Evolutionary conservation across 306 rosid species (phyloP).

Genomic region (Medicago lupulina): DNA sequence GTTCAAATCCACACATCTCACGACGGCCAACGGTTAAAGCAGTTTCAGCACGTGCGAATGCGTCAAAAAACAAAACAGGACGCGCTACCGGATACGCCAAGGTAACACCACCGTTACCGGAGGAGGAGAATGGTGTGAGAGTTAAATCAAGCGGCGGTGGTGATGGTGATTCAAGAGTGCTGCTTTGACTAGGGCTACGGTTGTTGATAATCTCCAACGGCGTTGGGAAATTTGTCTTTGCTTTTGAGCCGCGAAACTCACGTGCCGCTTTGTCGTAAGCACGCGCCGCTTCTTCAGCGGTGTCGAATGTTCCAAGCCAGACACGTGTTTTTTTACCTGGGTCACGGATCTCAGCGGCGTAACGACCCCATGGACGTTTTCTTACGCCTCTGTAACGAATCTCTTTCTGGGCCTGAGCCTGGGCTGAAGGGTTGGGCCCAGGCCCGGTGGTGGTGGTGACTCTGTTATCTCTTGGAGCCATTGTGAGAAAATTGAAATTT

Average conservation of each 20-base stretch:
- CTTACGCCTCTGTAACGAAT: conserved; percentile 80
- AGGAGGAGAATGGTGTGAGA: conserved; percentile 38
- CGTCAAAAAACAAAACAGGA: conserved; percentile 60
- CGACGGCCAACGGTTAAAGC: conserved; percentile 33
- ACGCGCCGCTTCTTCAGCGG: conserved; percentile 87
- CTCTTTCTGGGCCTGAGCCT: conserved; percentile 49
- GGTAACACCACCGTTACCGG: not conserved
- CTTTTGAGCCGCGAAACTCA: conserved; percentile 76
- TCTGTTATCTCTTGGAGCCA: conserved; percentile 61
- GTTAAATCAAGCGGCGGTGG: conserved; percentile 58
- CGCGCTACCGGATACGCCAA: conserved; percentile 45
- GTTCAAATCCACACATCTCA: conserved; percentile 52
- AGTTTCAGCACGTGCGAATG: conserved; percentile 51
- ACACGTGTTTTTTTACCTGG: conserved; percentile 85
- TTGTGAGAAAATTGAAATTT: not conserved
- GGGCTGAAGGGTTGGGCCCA: conserved; percentile 12
- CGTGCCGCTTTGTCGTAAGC: conserved; percentile 84
- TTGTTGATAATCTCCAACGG: conserved; percentile 40
- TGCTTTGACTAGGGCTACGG: conserved; percentile 70
- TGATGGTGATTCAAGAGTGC: conserved; percentile 61
- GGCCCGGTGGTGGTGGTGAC: not conserved
- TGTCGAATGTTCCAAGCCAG: conserved; percentile 88
- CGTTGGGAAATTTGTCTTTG: conserved; percentile 75
- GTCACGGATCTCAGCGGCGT: conserved; percentile 96
- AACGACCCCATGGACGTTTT: conserved; percentile 92